Evolutionary conservation across 805 yeast genomes (phyloP).

Genomic region (Saccharomycopsis schoenii): DNA sequence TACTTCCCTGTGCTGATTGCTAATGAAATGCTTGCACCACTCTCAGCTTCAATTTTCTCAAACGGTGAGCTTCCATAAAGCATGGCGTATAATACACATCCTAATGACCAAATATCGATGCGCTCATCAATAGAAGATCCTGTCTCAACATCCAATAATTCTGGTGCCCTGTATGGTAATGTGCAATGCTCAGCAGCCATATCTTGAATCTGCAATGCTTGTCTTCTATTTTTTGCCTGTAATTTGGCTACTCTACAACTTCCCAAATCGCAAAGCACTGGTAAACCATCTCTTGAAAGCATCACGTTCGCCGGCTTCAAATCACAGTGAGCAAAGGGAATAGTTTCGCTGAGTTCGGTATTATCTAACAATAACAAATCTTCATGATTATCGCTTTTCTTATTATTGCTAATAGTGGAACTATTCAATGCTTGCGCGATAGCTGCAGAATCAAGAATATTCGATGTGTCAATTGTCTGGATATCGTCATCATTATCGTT

Average conservation of each 20-base stretch:
- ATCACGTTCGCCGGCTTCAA: slow-evolving; percentile 84
- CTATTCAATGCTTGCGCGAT: slow-evolving; percentile 21
- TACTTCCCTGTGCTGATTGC: slow-evolving; percentile 66
- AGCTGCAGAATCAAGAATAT: slow-evolving; percentile 15
- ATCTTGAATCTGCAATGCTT: slow-evolving; percentile 71
- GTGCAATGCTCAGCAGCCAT: slow-evolving; percentile 79
- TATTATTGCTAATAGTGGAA: slow-evolving; percentile 20
- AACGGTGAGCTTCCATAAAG: slow-evolving; percentile 80
- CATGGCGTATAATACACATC: slow-evolving; percentile 70
- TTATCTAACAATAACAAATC: slow-evolving; percentile 18
- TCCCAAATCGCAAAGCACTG: slow-evolving; percentile 79
- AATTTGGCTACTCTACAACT: slow-evolving; percentile 60
- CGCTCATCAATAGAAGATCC: slow-evolving; percentile 58
- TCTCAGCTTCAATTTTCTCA: slow-evolving; percentile 68
- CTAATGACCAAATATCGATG: slow-evolving; percentile 87
- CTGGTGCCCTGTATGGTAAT: slow-evolving; percentile 85
- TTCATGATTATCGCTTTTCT: slow-evolving; percentile 24
- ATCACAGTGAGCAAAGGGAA: slow-evolving; percentile 79
- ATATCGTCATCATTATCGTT: not conserved
- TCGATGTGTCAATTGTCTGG: not conserved
- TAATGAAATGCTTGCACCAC: slow-evolving; percentile 72
- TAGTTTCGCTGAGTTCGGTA: slow-evolving; percentile 45
- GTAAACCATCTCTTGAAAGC: slow-evolving; percentile 63
- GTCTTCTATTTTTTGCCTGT: slow-evolving; percentile 46
- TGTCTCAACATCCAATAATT: slow-evolving; percentile 65